Percentiles rank a stretch among this genome's conserved stretches.
Evolutionary conservation across 1,284 basidiomycete species (phyloP).

Genomic region (Cronartium quercuum): DNA sequence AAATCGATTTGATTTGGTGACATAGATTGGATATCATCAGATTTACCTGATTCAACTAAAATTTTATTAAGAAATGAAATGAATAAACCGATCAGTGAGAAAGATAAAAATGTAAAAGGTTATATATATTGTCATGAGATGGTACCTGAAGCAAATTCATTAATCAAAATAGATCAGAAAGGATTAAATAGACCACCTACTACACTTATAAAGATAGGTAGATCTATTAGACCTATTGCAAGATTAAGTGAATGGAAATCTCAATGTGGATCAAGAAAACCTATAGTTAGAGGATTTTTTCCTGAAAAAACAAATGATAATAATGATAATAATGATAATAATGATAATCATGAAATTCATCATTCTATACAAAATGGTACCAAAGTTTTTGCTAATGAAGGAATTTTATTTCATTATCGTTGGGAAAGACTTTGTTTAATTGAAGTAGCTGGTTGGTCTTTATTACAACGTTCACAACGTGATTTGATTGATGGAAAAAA

Average conservation of each 20-base stretch:
- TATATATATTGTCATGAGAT: constrained; percentile 33
- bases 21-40: constrained; percentile 2
- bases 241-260: constrained; percentile 13
- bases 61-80: constrained; percentile 11
- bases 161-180: not conserved
- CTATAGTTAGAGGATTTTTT: constrained; percentile 12
- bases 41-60: constrained; percentile 1
- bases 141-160: not conserved
- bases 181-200: not conserved
- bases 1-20: not conserved
- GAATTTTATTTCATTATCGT: constrained; percentile 3
- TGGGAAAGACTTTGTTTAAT: constrained; percentile 27
- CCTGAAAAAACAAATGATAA: not conserved
- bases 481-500: not conserved
- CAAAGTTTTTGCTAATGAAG: not conserved
- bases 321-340: too few species aligned
- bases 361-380: not conserved
- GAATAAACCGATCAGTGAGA: not conserved
- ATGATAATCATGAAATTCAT: not conserved
- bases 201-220: constrained; percentile 12
- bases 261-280: constrained; percentile 11
- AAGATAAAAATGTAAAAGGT: not conserved
- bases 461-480: not conserved
- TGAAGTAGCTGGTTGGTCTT: constrained; percentile 6
- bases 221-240: constrained; percentile 9